A percentile compares a stretch with the other conserved stretches of the same genome.
Conservation (phyloP, 169 alveolate genomes). For the Plasmodium berghei region DNA sequence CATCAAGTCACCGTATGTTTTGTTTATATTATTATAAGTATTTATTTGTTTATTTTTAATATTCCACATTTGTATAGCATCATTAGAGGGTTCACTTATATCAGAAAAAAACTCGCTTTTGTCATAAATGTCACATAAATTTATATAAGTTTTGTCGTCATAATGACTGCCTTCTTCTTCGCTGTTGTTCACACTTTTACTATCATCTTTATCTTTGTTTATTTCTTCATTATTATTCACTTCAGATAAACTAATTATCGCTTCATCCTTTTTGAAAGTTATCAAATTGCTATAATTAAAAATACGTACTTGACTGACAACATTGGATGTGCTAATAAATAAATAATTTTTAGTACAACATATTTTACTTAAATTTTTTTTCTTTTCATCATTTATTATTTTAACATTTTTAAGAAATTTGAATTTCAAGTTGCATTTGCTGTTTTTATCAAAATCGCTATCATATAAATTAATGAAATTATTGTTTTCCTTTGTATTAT, state of each 20-base stretch:
- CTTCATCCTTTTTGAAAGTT: conserved; percentile 15
- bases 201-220: conserved; percentile 4
- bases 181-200: neutral
- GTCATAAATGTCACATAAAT: conserved; percentile 36
- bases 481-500: neutral
- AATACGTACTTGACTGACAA: conserved; percentile 55
- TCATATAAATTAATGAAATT: conserved; percentile 37
- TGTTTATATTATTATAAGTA: conserved; percentile 11
- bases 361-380: conserved; percentile 42
- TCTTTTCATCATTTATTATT: conserved; percentile 47
- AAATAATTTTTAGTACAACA: conserved; percentile 63
- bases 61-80: neutral
- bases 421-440: conserved; percentile 9
- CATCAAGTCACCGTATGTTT: neutral
- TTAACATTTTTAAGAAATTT: conserved; percentile 27
- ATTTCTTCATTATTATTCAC: neutral
- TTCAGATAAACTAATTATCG: neutral
- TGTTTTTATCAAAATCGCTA: conserved; percentile 9
- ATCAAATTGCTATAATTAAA: conserved; percentile 57
- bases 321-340: conserved; percentile 40
- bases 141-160: conserved; percentile 9
- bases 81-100: neutral
- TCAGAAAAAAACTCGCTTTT: conserved; percentile 25
- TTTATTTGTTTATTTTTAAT: conserved; percentile 6
- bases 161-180: neutral